These are phyloP conservation scores for Shiraia sp. DNA, from an alignment of 2,329 filamentous ascomycete genomes.

Conservation along the genomic window DNA sequence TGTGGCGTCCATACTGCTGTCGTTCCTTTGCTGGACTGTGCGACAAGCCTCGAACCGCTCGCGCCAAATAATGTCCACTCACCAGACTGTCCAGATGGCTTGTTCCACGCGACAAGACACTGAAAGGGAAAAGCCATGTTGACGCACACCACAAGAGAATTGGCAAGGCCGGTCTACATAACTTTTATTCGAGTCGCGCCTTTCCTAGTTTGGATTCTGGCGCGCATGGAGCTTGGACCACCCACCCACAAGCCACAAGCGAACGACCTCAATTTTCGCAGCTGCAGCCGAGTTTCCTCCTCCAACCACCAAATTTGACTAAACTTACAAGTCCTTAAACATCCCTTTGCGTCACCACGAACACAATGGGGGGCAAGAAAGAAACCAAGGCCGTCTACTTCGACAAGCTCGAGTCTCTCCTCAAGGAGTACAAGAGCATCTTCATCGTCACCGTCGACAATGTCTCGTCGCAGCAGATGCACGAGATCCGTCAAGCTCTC, in stretches of 20 bases:
- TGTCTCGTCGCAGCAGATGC: conserved; percentile 99
- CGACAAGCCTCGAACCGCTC: conserved; percentile 71
- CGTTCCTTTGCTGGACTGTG: conserved; percentile 35
- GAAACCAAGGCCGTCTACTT: conserved; percentile 96
- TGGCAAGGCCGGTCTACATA: conserved; percentile 1
- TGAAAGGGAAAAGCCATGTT: conserved; percentile 47
- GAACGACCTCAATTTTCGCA: conserved; percentile 27
- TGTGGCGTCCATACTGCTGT: conserved; percentile 34
- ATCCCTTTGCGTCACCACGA: conserved; percentile 88
- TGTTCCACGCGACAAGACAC: conserved; percentile 37
- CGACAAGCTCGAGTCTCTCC: conserved; percentile 97
- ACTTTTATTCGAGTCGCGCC: conserved; percentile 9
- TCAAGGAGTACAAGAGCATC: conserved; percentile 95
- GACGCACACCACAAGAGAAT: conserved; percentile 9
- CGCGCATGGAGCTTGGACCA: background rate
- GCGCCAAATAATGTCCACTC: conserved; percentile 69
- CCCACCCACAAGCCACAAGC: conserved; percentile 16
- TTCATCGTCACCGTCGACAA: conserved; percentile 94
- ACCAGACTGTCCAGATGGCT: conserved; percentile 8
- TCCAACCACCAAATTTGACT: conserved; percentile 29
- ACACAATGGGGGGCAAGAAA: conserved; percentile 99
- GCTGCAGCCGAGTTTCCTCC: conserved; percentile 15
- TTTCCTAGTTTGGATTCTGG: conserved; percentile 3
- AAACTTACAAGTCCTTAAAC: conserved; percentile 79
- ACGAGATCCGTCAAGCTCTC: conserved; percentile 95